phyloP scores from a whole-genome alignment of 306 rosid genomes.

The Luffa aegyptiaca region DNA sequence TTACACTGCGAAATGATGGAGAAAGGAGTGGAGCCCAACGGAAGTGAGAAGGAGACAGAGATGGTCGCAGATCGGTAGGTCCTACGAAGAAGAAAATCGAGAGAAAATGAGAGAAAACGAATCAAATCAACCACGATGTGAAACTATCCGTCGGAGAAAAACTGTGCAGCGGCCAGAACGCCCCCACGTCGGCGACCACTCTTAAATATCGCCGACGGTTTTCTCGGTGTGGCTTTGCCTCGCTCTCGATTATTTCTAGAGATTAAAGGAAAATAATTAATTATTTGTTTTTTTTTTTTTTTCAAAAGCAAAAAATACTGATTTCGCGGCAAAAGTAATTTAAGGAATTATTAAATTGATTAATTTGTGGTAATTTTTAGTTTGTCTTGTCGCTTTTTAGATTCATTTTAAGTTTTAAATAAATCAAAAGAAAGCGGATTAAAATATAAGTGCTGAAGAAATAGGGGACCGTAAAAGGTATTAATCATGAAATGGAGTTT shows the following conservation, averaged over 20 bases:
- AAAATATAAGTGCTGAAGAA: neutral
- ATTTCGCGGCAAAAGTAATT: conserved; percentile 5
- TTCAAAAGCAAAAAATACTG: neutral
- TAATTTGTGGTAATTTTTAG: neutral
- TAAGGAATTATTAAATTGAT: neutral
- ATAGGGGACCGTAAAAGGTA: neutral
- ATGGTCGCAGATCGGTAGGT: conserved; percentile 19
- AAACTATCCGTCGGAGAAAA: neutral
- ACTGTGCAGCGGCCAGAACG: neutral
- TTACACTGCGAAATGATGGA: neutral
- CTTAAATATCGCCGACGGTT: conserved; percentile 3
- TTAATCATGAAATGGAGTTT: neutral
- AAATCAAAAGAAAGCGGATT: neutral
- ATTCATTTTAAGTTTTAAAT: neutral
- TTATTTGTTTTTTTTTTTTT: neutral
- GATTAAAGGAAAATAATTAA: neutral
- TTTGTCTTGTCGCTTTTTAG: neutral
- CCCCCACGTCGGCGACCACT: conserved; percentile 5
- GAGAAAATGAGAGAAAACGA: neutral
- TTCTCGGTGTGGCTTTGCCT: neutral
- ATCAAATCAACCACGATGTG: neutral
- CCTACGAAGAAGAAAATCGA: conserved; percentile 12
- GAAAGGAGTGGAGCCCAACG: neutral
- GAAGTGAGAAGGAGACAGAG: conserved; percentile 12
- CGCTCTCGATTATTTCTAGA: neutral